phyloP scores from a whole-genome alignment of 2,329 filamentous ascomycete genomes.

The Dactylellina drechsleri region DNA sequence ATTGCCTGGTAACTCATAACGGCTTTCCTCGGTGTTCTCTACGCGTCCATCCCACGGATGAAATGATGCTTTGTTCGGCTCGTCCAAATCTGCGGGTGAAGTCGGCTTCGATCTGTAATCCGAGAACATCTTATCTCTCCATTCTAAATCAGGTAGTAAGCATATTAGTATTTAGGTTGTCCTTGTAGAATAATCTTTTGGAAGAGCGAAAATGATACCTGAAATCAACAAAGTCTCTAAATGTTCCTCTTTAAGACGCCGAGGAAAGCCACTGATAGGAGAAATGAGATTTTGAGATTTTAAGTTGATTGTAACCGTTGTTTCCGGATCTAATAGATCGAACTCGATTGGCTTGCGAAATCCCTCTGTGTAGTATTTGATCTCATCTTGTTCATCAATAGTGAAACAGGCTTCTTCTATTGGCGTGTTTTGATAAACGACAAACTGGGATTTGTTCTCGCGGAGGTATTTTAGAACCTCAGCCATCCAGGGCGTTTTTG shows the following conservation, averaged over 20 bases:
- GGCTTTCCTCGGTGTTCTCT: no score
- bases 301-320: background rate
- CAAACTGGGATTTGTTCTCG: background rate
- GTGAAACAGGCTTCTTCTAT: background rate
- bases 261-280: slow-evolving; percentile 6
- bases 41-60: no score
- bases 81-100: no score
- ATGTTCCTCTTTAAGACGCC: background rate
- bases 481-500: background rate
- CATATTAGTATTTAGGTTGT: background rate
- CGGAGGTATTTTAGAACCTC: background rate
- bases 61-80: no score
- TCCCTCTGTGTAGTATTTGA: background rate
- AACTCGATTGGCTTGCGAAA: background rate
- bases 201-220: background rate
- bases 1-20: no score
- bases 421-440: background rate
- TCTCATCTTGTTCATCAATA: background rate
- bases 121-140: slow-evolving; percentile 4
- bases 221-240: background rate
- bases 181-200: no score
- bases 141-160: background rate
- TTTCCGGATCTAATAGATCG: background rate
- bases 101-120: background rate
- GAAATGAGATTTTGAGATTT: background rate